A percentile compares a stretch with the other conserved stretches of the same genome.
Evolutionary conservation across 441 rosid species (phyloP).

Genomic region (Hura crepitans): DNA sequence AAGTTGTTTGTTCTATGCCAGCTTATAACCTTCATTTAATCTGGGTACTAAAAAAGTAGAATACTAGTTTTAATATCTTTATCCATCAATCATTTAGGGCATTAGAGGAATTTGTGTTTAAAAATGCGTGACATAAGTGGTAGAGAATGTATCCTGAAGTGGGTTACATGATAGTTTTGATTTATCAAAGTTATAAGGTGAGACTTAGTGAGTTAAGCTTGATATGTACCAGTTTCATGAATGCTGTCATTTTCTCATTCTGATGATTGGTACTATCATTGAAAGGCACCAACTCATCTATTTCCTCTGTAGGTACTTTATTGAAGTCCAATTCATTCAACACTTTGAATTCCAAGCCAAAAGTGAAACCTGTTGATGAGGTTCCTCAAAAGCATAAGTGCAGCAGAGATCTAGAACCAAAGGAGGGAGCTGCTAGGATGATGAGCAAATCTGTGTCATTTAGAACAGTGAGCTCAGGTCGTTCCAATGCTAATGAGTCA

Average conservation of each 20-base stretch:
- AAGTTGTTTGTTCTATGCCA: neutral
- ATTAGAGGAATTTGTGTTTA: neutral
- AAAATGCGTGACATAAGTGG: neutral
- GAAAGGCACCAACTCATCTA: constrained; percentile 11
- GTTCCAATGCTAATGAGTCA: constrained; percentile 46
- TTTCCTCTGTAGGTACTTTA: constrained; percentile 51
- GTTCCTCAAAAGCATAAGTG: constrained; percentile 54
- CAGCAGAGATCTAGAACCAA: constrained; percentile 45
- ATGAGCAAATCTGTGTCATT: constrained; percentile 74
- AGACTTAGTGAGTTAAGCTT: neutral
- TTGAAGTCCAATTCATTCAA: constrained; percentile 78
- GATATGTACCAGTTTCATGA: neutral
- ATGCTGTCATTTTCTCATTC: constrained; percentile 7
- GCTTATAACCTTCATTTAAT: neutral
- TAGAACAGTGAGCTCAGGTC: constrained; percentile 46
- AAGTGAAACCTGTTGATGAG: constrained; percentile 66
- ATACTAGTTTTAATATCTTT: neutral
- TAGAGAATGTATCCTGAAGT: neutral
- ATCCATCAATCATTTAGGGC: neutral
- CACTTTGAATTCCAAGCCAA: constrained; percentile 48
- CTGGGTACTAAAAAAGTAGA: neutral
- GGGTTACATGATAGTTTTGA: neutral
- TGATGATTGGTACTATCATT: neutral
- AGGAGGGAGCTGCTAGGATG: constrained; percentile 50
- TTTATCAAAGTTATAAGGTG: neutral